Evolutionary conservation across 177 flowering plant species (phyloP), one percentile per base, ranked within the genome.

Genomic region (Vitis hybrid): DNA sequence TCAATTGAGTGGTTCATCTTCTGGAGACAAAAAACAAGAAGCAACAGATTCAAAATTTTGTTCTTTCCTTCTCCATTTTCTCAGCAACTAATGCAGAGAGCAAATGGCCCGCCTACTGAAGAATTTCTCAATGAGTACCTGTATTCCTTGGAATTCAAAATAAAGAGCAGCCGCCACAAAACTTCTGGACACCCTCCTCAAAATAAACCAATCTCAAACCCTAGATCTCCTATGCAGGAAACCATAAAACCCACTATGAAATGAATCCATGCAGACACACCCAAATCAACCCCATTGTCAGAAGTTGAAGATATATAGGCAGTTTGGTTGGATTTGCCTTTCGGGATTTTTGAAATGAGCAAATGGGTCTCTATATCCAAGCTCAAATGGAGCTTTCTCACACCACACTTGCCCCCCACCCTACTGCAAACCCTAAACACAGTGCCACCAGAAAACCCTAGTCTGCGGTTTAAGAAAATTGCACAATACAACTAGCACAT

Each of bases 351-450:
- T 57, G 32, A 63, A 46, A 51, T 51, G 59, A 6, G 59, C 55
- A 70, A 81, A 65, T 59, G 84, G 76, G 78, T 74, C 8, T 71
- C 63, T 71, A 60, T 71, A 77, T 75, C 72, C 67, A 70, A 64
- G 66, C 80, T 74, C 54, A 62, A 52, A 63, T 46, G 27, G 60
- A 64, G 62, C 75, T 73, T 70, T 72, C 70, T 55, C 50, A 71
- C 50, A 57, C 62, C 68, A 67, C 59, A 56, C 35, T 40, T 40
- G 46, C 46, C 46, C 46, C 46, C 46, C 46, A 40, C 59, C 48
- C 54, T 50, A 60, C 40, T 14, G 63, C 61, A 62, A 67, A 61
- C 63, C 72, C 60, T 62, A 56, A 49, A 18, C 48, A 40, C 15
- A 18, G 49, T 50, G 54, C 51, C 24, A 49, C 6, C 60, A 52